phyloP scores from a whole-genome alignment of 306 rosid genomes.

The Dalbergia cultrata region DNA sequence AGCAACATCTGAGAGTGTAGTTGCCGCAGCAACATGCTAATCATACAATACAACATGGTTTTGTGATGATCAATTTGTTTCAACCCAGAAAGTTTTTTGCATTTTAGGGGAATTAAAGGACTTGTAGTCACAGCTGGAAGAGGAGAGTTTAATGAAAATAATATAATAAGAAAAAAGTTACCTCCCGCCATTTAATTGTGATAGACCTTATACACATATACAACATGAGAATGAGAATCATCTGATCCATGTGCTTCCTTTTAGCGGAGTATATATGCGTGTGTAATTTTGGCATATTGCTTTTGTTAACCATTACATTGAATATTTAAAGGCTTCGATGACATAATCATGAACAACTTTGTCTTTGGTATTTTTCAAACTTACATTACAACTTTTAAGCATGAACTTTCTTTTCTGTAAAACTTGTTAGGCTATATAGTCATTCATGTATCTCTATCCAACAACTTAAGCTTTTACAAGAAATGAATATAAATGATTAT shows the following conservation, averaged over 20 bases:
- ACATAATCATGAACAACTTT: background rate
- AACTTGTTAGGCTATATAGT: too few relatives aligned
- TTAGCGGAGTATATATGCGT: background rate
- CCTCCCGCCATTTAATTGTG: background rate
- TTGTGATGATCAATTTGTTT: background rate
- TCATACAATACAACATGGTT: too few relatives aligned
- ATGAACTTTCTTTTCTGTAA: too few relatives aligned
- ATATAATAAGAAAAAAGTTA: background rate
- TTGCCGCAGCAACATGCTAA: too few relatives aligned
- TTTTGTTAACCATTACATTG: background rate
- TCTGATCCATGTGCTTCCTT: background rate
- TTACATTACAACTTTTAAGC: background rate
- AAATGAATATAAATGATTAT: too few relatives aligned
- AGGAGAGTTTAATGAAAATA: background rate
- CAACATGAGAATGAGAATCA: background rate
- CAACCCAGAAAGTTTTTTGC: background rate
- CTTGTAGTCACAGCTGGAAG: background rate
- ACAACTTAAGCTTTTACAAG: too few relatives aligned
- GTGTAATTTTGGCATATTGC: slow-evolving; percentile 11
- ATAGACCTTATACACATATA: background rate
- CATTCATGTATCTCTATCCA: too few relatives aligned
- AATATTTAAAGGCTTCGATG: background rate
- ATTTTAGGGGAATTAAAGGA: background rate
- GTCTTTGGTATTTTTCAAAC: background rate
- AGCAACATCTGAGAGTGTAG: slow-evolving; percentile 42